phyloP scores from a whole-genome alignment of 805 yeast genomes.

The Lachancea sp. region DNA sequence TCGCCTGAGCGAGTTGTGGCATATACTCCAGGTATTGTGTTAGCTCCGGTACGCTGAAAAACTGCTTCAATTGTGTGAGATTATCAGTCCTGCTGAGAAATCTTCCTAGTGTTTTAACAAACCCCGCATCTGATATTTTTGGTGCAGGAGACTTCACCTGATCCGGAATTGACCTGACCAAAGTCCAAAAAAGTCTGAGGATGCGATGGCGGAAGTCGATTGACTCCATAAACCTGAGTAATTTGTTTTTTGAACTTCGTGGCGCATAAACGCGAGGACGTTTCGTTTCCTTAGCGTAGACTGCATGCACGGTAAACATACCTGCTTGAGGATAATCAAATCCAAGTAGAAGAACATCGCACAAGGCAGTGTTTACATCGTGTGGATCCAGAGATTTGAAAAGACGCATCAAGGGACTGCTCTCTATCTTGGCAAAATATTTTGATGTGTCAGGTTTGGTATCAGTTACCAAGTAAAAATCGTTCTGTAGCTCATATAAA shows the following conservation, averaged over 20 bases:
- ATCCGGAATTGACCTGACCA: slow-evolving; percentile 12
- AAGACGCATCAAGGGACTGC: slow-evolving; percentile 2
- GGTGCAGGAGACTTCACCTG: slow-evolving; percentile 16
- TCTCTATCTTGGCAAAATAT: neutral
- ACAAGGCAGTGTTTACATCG: neutral
- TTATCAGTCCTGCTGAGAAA: slow-evolving; percentile 15
- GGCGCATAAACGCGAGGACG: slow-evolving; percentile 15
- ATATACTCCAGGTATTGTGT: slow-evolving; percentile 16
- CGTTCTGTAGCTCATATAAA: slow-evolving; percentile 22
- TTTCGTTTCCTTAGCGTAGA: slow-evolving; percentile 17
- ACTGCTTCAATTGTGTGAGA: slow-evolving; percentile 18
- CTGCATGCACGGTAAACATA: slow-evolving; percentile 15
- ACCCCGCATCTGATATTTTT: slow-evolving; percentile 12
- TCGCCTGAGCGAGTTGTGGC: slow-evolving; percentile 23
- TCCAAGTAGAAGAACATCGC: slow-evolving; percentile 10
- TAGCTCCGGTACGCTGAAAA: slow-evolving; percentile 15
- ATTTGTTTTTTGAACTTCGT: slow-evolving; percentile 10
- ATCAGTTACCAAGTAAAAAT: neutral
- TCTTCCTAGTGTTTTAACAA: slow-evolving; percentile 12
- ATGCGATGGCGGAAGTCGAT: slow-evolving; percentile 19
- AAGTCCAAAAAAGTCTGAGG: slow-evolving; percentile 12
- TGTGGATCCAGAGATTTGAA: slow-evolving; percentile 2
- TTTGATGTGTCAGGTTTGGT: neutral
- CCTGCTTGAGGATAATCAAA: slow-evolving; percentile 4
- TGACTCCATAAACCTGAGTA: slow-evolving; percentile 15